Conservation (phyloP, 129 eudicot species). For the Saussurea involucrata region DNA sequence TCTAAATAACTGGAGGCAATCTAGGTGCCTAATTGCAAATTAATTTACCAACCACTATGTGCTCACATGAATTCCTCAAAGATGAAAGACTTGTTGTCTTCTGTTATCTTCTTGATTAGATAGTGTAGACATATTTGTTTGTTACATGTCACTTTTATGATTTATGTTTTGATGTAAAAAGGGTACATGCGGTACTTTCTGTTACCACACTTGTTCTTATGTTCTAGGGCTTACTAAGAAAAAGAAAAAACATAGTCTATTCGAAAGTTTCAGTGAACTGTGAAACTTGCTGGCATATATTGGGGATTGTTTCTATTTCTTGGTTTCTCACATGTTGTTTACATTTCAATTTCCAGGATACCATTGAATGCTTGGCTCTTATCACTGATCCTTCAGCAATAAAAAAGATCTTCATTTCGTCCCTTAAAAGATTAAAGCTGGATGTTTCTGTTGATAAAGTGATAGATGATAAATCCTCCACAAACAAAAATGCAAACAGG, state of each 20-base stretch:
- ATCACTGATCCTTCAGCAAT: slow-evolving; percentile 60
- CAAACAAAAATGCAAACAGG: slow-evolving; percentile 45
- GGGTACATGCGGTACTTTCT: background rate
- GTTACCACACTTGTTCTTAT: background rate
- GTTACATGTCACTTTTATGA: background rate
- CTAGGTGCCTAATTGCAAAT: background rate
- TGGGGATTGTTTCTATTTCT: background rate
- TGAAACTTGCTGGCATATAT: slow-evolving; percentile 1
- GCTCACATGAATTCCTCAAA: background rate
- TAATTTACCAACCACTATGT: background rate
- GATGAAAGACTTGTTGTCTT: background rate
- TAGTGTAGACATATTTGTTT: background rate
- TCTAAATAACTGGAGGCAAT: background rate
- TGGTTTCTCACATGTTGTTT: slow-evolving; percentile 10
- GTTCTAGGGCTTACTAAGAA: background rate
- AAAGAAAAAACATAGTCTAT: background rate
- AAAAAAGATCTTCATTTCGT: slow-evolving; percentile 45
- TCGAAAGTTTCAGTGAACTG: slow-evolving; percentile 1
- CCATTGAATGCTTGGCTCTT: slow-evolving; percentile 65
- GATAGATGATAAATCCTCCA: slow-evolving; percentile 12
- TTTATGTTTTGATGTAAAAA: background rate
- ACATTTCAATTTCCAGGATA: slow-evolving; percentile 47
- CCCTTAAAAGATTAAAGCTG: slow-evolving; percentile 55
- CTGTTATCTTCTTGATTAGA: background rate
- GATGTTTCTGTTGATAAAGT: slow-evolving; percentile 36